Base-by-base conservation (phyloP, 768 basidiomycete species). In the Suillus paluster region DNA sequence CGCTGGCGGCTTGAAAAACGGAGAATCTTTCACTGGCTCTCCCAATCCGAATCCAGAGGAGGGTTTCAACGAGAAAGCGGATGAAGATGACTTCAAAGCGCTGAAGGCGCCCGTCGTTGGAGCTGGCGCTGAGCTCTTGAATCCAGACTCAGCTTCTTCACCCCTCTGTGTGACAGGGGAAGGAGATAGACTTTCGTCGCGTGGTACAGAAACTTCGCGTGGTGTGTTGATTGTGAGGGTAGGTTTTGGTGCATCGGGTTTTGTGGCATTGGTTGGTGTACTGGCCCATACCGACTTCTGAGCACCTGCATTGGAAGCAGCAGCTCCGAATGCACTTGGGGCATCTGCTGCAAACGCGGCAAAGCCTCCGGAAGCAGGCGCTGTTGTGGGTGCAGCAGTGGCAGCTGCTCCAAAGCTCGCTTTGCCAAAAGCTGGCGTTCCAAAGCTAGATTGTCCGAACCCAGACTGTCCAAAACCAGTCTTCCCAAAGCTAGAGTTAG, bases 1-100 rank as follows among this genome's bases (percentile, higher is more conserved):
- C 48, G 75, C 78, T 1, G 73, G 64, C 8, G 72, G 76, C 10
- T 83, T 81, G 70, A 83, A 82, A 71, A 88, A 88, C 4, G 86
- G 86, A 8, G 87, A 88, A 44, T 78, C 71, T 27, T 72, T 73
- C 4, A 81, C 72, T 5, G 77, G 66, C 52, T 70, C 67, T 39
- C 73, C 75, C 49, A 76, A 78, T n/a, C 49, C 49, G 54, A 71
- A 69, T 3, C 78, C 77, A 41, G 70, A 67, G 11, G 78, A 72
- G 15, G 77, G 79, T 58, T 77, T 80, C 42, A 71, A 59, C 25
- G 48, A 50, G 68, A 82, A 80, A 4, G 67, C 70, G 7, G 73
- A 68, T 39, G 70, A 68, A 44, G 76, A 73, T 12, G 74, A 69
- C 46, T 73, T 73, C 9, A 79, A 56, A 58, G 73, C 73, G n/a